Conservation (phyloP, 768 basidiomycete genomes). For the Cubamyces lactineus region DNA sequence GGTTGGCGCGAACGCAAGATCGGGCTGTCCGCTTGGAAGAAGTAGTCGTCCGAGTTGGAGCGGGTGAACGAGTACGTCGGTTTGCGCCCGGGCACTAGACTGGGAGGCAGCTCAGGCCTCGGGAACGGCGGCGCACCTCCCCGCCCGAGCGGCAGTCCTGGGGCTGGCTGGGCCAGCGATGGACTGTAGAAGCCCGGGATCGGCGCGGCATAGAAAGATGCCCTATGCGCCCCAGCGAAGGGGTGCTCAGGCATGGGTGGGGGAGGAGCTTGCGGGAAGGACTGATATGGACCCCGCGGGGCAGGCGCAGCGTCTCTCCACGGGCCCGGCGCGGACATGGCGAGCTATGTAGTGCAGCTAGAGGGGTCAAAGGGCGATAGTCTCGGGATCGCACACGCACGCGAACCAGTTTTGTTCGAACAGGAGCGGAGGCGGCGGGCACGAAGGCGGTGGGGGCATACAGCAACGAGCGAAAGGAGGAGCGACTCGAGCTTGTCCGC, state of each 20-base stretch:
- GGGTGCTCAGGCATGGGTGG: conserved; percentile 10
- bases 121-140: conserved; percentile 14
- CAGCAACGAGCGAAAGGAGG: conserved; percentile 4
- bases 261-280: conserved; percentile 7
- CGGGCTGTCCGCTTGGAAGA: conserved; percentile 13
- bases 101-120: conserved; percentile 14
- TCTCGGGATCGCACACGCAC: neutral
- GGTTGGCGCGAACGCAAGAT: conserved; percentile 14
- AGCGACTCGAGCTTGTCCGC: neutral
- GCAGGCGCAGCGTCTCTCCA: conserved; percentile 20
- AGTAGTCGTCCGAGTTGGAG: conserved; percentile 23
- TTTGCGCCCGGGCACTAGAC: conserved; percentile 18
- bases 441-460: conserved; percentile 10
- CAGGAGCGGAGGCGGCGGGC: neutral
- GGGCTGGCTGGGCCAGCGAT: conserved; percentile 16
- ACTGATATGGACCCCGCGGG: conserved; percentile 14
- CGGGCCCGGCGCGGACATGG: conserved; percentile 22
- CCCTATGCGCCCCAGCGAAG: conserved; percentile 9
- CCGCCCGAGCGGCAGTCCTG: neutral
- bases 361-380: neutral
- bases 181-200: conserved; percentile 27
- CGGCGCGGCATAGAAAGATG: conserved; percentile 6
- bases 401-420: neutral
- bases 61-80: conserved; percentile 11
- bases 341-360: neutral